These are phyloP conservation scores for Botrytis galanthina DNA, from an alignment of 2,329 filamentous ascomycete genomes.

Conservation along the genomic window DNA sequence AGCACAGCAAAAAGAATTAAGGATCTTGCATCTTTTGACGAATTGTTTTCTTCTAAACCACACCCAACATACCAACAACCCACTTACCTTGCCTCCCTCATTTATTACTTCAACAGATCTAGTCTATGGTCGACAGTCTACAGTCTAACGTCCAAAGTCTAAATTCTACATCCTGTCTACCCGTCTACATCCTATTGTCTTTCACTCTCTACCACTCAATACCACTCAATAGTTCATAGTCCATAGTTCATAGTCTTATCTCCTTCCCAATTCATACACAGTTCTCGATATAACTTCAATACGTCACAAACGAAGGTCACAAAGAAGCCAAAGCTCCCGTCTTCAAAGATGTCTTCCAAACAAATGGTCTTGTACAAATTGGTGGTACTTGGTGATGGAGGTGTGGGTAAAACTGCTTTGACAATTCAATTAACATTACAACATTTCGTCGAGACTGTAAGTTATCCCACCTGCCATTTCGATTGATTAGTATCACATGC, in stretches of 20 bases:
- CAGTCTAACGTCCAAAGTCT: background rate
- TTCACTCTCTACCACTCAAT: background rate
- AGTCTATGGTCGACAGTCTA: background rate
- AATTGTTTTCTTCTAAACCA: slow-evolving; percentile 21
- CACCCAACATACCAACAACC: slow-evolving; percentile 11
- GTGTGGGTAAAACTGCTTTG: slow-evolving; percentile 89
- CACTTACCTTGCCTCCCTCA: background rate
- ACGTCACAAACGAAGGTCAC: slow-evolving; percentile 10
- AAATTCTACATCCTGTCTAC: background rate
- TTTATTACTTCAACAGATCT: background rate
- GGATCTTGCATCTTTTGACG: slow-evolving; percentile 21
- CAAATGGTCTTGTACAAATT: slow-evolving; percentile 93
- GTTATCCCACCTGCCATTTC: slow-evolving; percentile 31
- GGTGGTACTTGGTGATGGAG: slow-evolving; percentile 91
- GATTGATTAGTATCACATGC: slow-evolving; percentile 21
- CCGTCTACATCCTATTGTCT: background rate
- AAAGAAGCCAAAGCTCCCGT: background rate
- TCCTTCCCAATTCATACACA: background rate
- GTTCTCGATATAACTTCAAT: background rate
- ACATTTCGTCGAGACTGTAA: slow-evolving; percentile 92
- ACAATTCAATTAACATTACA: slow-evolving; percentile 97
- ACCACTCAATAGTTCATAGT: background rate
- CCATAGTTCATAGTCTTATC: background rate
- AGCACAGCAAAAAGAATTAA: slow-evolving; percentile 21
- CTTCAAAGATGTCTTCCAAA: slow-evolving; percentile 15